Percentiles rank a stretch among this genome's conserved stretches.
Conservation (phyloP, 345 rosid genomes). For the Bretschneidera sinensis region DNA sequence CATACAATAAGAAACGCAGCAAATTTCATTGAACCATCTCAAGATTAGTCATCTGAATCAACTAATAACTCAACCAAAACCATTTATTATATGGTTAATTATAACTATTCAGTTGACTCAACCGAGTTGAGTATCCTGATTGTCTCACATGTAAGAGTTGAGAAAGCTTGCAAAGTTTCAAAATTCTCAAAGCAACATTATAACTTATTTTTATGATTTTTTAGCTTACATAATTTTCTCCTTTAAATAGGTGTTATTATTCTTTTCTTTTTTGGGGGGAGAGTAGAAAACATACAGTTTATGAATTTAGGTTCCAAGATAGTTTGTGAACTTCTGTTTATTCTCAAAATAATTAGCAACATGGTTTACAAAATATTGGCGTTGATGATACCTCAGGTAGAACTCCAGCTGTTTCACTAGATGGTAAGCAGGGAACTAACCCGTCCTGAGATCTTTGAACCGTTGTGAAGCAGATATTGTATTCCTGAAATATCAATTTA, state of each 20-base stretch:
- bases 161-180: constrained; percentile 6
- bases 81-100: no score
- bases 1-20: background rate
- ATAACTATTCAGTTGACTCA: no score
- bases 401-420: constrained; percentile 66
- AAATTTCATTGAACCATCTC: constrained; percentile 9
- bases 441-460: constrained; percentile 81
- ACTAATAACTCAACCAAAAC: background rate
- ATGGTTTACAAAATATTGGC: background rate
- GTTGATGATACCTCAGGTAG: constrained; percentile 71
- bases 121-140: no score
- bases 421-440: constrained; percentile 62
- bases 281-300: background rate
- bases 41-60: background rate
- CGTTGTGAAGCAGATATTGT: constrained; percentile 96
- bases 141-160: background rate
- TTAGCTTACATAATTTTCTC: background rate
- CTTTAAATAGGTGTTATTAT: background rate
- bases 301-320: background rate
- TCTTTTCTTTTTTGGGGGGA: background rate
- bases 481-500: constrained; percentile 57
- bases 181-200: background rate
- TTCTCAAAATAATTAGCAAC: background rate
- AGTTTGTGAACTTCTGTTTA: background rate
- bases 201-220: background rate